Evolutionary conservation across 116 monocot species (phyloP).

Genomic region (Zostera marina): DNA sequence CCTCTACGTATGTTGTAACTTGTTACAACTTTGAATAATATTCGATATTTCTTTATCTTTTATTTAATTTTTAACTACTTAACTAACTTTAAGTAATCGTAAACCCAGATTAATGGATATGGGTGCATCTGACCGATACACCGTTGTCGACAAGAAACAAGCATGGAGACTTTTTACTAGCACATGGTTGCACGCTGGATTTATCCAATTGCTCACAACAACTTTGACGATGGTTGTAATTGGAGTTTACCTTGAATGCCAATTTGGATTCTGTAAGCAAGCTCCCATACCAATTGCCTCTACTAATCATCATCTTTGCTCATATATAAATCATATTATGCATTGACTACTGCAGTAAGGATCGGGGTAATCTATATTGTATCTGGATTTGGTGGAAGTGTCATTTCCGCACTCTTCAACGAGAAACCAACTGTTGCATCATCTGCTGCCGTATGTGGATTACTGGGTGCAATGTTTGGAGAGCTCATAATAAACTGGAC

Average conservation of each 20-base stretch:
- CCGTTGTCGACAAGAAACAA: conserved; percentile 11
- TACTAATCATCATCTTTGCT: no score
- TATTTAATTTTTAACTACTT: no score
- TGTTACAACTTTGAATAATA: no score
- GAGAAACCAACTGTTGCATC: conserved; percentile 25
- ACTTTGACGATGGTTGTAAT: conserved; percentile 12
- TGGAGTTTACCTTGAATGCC: conserved; percentile 25
- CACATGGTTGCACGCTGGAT: conserved; percentile 25
- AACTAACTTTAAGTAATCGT: no score
- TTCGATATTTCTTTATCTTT: no score
- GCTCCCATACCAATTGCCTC: no score
- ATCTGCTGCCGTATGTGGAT: conserved; percentile 22
- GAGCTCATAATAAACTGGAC: conserved; percentile 75
- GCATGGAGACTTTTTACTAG: conserved; percentile 22
- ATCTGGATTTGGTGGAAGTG: conserved; percentile 60
- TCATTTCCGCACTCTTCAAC: conserved; percentile 25
- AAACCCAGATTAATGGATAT: conserved; percentile 22
- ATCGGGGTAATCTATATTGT: conserved; percentile 42
- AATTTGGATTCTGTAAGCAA: conserved; percentile 3
- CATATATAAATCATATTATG: no score
- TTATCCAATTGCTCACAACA: conserved; percentile 17
- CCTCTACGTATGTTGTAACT: conserved; percentile 16
- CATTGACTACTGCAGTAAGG: conserved; percentile 19
- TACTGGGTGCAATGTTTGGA: conserved; percentile 65
- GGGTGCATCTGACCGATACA: conserved; percentile 22